A percentile compares a stretch with the other conserved stretches of the same genome.
phyloP scores from a whole-genome alignment of 129 eudicot species.

The Lactuca sativa region DNA sequence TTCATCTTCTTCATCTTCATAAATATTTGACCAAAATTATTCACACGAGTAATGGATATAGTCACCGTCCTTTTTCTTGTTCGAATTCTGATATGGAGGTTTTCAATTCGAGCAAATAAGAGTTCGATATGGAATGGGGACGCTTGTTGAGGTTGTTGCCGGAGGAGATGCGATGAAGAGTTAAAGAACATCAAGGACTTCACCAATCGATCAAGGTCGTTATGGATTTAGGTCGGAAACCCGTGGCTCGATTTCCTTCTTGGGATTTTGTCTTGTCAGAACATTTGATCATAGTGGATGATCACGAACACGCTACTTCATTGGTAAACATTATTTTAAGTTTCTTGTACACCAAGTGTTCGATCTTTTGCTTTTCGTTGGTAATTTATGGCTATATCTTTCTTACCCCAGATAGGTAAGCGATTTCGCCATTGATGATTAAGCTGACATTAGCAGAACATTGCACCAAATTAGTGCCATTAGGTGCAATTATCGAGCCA shows the following conservation, averaged over 20 bases:
- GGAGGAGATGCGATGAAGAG: slow-evolving; percentile 73
- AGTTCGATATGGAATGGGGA: slow-evolving; percentile 60
- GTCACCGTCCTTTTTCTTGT: slow-evolving; percentile 24
- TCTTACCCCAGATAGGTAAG: slow-evolving; percentile 54
- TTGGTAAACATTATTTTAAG: slow-evolving; percentile 43
- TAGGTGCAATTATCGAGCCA: slow-evolving; percentile 76
- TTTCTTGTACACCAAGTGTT: slow-evolving; percentile 23
- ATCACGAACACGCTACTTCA: slow-evolving; percentile 66
- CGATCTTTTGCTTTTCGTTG: slow-evolving; percentile 10
- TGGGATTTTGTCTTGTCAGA: slow-evolving; percentile 84
- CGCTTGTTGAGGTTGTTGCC: slow-evolving; percentile 69
- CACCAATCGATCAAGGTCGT: slow-evolving; percentile 79
- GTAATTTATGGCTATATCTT: no score
- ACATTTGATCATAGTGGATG: slow-evolving; percentile 55
- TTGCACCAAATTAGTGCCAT: slow-evolving; percentile 93
- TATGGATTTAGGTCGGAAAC: slow-evolving; percentile 90
- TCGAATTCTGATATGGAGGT: slow-evolving; percentile 20
- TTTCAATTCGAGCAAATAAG: slow-evolving; percentile 35
- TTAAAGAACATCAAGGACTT: slow-evolving; percentile 62
- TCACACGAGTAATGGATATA: slow-evolving; percentile 15
- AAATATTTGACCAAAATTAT: background rate
- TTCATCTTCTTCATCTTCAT: slow-evolving; percentile 1
- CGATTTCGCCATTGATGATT: slow-evolving; percentile 88
- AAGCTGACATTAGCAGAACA: slow-evolving; percentile 95
- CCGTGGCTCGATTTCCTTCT: slow-evolving; percentile 91